Conservation (phyloP, 352 stramenopile genomes). For the Phytophthora palmivora region DNA sequence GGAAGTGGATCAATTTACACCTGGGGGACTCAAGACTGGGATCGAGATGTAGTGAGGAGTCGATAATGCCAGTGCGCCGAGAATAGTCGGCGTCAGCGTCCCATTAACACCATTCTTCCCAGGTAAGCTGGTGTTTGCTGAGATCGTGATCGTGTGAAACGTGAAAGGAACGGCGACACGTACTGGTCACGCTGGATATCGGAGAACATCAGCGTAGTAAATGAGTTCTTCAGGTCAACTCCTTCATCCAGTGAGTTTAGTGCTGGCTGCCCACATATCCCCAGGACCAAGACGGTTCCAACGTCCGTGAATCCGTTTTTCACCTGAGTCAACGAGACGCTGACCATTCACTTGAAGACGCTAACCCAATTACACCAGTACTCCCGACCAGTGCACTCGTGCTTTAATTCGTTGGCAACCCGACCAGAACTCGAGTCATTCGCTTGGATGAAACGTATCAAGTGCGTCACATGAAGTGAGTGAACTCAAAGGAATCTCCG, state of each 20-base stretch:
- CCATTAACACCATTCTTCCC: conserved; percentile 12
- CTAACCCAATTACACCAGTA: neutral
- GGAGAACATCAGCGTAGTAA: conserved; percentile 15
- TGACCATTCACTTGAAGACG: neutral
- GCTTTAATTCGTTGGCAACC: neutral
- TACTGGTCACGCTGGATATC: conserved; percentile 15
- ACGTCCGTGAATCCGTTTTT: conserved; percentile 9
- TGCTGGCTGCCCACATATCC: neutral
- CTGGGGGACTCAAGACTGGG: conserved; percentile 26
- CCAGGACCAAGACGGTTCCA: conserved; percentile 17
- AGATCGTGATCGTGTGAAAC: conserved; percentile 8
- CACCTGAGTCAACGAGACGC: conserved; percentile 12
- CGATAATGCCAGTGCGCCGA: conserved; percentile 18
- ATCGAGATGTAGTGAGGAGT: conserved; percentile 1
- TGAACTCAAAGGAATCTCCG: too few relatives aligned
- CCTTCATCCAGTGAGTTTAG: neutral
- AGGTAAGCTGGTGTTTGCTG: neutral
- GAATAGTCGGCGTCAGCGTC: conserved; percentile 29
- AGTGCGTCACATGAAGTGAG: too few relatives aligned
- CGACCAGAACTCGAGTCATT: conserved; percentile 1
- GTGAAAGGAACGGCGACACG: conserved; percentile 15
- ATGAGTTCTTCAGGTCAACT: conserved; percentile 6
- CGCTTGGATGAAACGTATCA: neutral
- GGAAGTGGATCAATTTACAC: conserved; percentile 10
- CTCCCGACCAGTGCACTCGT: neutral